Base-by-base conservation (phyloP, 2,329 filamentous ascomycete species). In the Aspergillus calidoustus region DNA sequence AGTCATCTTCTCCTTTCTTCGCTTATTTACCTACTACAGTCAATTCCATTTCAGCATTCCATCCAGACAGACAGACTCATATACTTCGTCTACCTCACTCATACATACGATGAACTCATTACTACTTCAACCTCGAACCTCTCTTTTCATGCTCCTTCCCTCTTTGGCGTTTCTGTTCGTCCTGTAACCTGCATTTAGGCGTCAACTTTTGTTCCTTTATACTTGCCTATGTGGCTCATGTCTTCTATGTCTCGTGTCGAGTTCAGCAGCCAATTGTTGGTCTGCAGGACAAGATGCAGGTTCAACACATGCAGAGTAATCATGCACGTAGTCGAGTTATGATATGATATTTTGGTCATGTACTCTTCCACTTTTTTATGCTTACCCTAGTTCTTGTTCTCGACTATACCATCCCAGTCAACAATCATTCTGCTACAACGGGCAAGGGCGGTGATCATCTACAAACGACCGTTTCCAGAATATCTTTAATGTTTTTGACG, bases 171-270 rank as follows among this genome's bases (percentile, higher is more conserved):
- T 54, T 64, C 30, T 59, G 51, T 55, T 54, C 19, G 53, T 57
- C 31, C 43, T 59, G 59, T 43, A 57, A 61, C 61, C 53, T 66
- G 64, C 66, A 66, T 66, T 43, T 54, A 67, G 66, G 64, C 66
- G 67, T 66, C 62, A 41, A 41, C 34, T 41, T 41, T 41, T 41
- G 34, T 41, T 41, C 15, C 34, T 15, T 41, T 13, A 15, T 41
- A 41, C 15, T 15, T 41, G 34, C 34, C 9, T 41, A 41, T 41
- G 13, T 41, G 9, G 34, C 4, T 41, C 34, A 41, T 41, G 9
- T 41, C 34, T 13, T 41, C 34, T 41, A 15, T 13, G 3, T 41
- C 34, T 11, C 13, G 34, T 41, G 34, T 41, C 34, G 5, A 15
- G 34, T 13, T 41, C 34, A 13, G 25, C 25, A 28, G 25, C 25